Evolutionary conservation across 2,329 filamentous ascomycete genomes (phyloP), one percentile per base, ranked within the genome.

Genomic region (Didymella lethalis): DNA sequence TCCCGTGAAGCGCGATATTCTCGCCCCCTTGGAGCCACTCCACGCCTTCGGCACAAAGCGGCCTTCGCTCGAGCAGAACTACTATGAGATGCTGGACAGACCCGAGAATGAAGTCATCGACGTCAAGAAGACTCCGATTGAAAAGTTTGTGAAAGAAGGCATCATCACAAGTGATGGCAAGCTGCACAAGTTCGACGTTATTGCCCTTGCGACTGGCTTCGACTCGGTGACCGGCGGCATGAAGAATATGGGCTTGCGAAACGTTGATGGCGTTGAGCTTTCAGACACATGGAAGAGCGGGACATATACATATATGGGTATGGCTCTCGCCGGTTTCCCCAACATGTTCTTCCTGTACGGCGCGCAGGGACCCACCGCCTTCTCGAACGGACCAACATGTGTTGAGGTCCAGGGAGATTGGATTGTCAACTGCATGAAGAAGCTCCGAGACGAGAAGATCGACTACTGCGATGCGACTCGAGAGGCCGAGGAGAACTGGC

Each of bases 1-100:
- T 61, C 74, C 78, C 0, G 68, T 70, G 56, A 82, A 82, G 75
- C 74, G 78, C 31, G 79, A 81, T 43, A 76, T 82, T 12, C 70
- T 83, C n/a, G 80, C 80, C 7, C 81, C 81, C 0, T 66, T 78
- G 16, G 70, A 79, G 63, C 75, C 77, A 18, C 79, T 78, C 0
- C 80, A 83, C 59, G 73, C 79, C 0, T 82, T 79, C 52, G 81
- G 81, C 10, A 79, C 78, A 16, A 83, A 82, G 70, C 70, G 81
- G n/a, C 79, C 79, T 7, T 77, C 74, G 36, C 72, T 83, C 2
- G 80, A 83, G 64, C 80, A 82, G 54, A 75, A 80, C 64, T 82
- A 75, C 60, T 83, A 82, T 49, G 80, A 83, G 63, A 71, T 79
- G 62, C 68, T 82, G 12, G 77, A 82, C 62, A 72, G 67, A 34